Evolutionary conservation across 192 early-diverging fungal species (phyloP).

Genomic region (Allomyces arbusculus): DNA sequence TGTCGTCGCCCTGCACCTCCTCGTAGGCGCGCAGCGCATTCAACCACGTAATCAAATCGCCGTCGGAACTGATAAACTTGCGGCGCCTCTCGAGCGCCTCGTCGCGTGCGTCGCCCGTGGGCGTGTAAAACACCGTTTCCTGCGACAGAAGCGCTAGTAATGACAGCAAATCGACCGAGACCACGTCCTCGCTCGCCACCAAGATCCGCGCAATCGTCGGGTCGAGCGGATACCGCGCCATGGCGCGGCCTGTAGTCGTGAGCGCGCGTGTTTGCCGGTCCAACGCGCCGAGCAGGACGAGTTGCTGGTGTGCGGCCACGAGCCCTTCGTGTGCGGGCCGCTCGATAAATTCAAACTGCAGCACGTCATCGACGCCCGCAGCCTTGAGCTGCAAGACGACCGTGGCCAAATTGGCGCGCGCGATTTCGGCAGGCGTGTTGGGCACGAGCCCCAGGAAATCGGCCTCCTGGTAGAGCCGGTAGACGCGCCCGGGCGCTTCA

Average conservation of each 20-base stretch:
- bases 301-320: conserved; percentile 62
- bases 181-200: background rate
- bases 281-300: conserved; percentile 73
- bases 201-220: conserved; percentile 44
- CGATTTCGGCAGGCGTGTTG: conserved; percentile 79
- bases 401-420: conserved; percentile 70
- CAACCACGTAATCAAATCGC: conserved; percentile 82
- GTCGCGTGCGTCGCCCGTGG: conserved; percentile 66
- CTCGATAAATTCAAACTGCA: conserved; percentile 89
- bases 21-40: conserved; percentile 63
- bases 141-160: conserved; percentile 66
- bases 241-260: conserved; percentile 52
- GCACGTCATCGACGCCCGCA: conserved; percentile 69
- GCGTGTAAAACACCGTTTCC: conserved; percentile 72
- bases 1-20: conserved; percentile 50
- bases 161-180: background rate
- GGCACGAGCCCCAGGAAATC: conserved; percentile 52
- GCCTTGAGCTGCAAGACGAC: conserved; percentile 79
- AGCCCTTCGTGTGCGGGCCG: conserved; percentile 53
- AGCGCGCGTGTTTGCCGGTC: conserved; percentile 51
- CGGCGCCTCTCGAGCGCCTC: conserved; percentile 56
- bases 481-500: conserved; percentile 77
- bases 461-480: conserved; percentile 77
- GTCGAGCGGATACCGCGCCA: conserved; percentile 84
- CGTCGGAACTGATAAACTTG: conserved; percentile 64